These are phyloP conservation scores for Fusarium miscanthi DNA, from an alignment of 2,329 filamentous ascomycete genomes.

Conservation along the genomic window DNA sequence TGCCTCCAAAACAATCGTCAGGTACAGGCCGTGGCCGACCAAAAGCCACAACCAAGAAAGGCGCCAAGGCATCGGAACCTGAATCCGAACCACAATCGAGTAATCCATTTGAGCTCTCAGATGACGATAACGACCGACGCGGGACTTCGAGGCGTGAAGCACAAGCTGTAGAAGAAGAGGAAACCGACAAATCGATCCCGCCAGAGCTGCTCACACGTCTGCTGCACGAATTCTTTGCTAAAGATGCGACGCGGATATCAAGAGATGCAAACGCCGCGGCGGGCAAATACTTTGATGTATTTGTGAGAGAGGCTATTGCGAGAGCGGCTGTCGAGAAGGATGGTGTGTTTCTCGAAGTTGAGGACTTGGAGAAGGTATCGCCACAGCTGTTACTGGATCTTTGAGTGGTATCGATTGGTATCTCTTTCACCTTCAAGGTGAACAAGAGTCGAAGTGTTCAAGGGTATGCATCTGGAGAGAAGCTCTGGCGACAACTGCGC, in stretches of 20 bases:
- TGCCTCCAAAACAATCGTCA: slow-evolving; percentile 58
- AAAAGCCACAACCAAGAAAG: slow-evolving; percentile 42
- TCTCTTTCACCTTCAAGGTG: neutral
- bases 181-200: slow-evolving; percentile 68
- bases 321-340: slow-evolving; percentile 78
- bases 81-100: slow-evolving; percentile 45
- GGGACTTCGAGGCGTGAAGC: slow-evolving; percentile 40
- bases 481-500: too few relatives aligned
- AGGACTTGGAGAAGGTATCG: slow-evolving; percentile 89
- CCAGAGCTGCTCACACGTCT: slow-evolving; percentile 79
- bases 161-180: slow-evolving; percentile 43
- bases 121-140: slow-evolving; percentile 39
- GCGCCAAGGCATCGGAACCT: slow-evolving; percentile 36
- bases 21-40: slow-evolving; percentile 52
- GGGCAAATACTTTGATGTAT: slow-evolving; percentile 89
- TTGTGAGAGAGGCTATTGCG: slow-evolving; percentile 89
- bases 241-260: slow-evolving; percentile 76
- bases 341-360: slow-evolving; percentile 81
- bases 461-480: neutral
- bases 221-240: slow-evolving; percentile 82
- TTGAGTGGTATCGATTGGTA: slow-evolving; percentile 51
- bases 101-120: slow-evolving; percentile 53
- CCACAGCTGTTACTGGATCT: slow-evolving; percentile 90
- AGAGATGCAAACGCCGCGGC: slow-evolving; percentile 81
- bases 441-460: neutral